phyloP scores from a whole-genome alignment of 2,329 filamentous ascomycete genomes.

The Calcarisporium arbuscula region DNA sequence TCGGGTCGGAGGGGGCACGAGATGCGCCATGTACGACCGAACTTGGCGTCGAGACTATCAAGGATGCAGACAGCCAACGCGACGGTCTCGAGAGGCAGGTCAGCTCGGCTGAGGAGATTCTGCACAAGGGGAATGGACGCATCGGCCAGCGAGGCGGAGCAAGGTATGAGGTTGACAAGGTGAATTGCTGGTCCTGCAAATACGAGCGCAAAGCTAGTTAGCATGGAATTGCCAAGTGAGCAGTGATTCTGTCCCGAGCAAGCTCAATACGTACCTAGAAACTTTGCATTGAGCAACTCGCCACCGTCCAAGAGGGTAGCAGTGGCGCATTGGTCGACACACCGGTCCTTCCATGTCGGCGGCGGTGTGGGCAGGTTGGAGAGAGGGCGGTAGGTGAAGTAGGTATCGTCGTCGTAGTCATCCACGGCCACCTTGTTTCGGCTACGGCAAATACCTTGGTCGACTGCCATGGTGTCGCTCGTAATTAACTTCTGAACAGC shows the following conservation, averaged over 20 bases:
- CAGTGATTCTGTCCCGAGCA: not conserved
- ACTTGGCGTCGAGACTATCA: constrained; percentile 57
- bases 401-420: constrained; percentile 41
- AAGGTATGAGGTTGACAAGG: constrained; percentile 59
- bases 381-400: constrained; percentile 60
- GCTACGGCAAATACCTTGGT: too few species aligned
- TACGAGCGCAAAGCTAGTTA: constrained; percentile 8
- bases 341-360: constrained; percentile 43
- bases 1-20: constrained; percentile 42
- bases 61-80: constrained; percentile 61
- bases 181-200: constrained; percentile 56
- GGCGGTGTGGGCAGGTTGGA: constrained; percentile 64
- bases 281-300: constrained; percentile 33
- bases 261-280: constrained; percentile 26
- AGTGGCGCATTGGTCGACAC: constrained; percentile 34
- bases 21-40: constrained; percentile 56
- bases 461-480: too few species aligned
- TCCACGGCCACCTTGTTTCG: too few species aligned
- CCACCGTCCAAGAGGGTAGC: constrained; percentile 34
- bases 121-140: constrained; percentile 56
- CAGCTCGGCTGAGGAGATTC: constrained; percentile 50
- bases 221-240: constrained; percentile 3
- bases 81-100: constrained; percentile 54
- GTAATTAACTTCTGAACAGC: too few species aligned
- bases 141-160: constrained; percentile 52